Conservation (phyloP, 2,329 filamentous ascomycete species). For the Fusarium sp. region DNA sequence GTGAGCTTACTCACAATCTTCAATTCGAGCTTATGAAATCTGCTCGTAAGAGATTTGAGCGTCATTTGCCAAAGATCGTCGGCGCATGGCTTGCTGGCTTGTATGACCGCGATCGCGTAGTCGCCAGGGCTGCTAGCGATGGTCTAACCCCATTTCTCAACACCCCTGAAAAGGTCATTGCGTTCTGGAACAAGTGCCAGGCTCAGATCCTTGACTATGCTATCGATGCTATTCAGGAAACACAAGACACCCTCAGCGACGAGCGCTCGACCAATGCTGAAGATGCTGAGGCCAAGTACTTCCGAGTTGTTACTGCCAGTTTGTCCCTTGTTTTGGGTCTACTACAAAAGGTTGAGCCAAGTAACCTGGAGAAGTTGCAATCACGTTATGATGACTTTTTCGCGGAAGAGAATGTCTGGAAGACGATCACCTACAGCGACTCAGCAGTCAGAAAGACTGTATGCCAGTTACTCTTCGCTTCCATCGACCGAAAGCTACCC, state of each 20-base stretch:
- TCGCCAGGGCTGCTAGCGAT: slow-evolving; percentile 79
- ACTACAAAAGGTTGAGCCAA: slow-evolving; percentile 58
- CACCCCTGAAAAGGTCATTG: slow-evolving; percentile 79
- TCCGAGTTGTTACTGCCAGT: slow-evolving; percentile 72
- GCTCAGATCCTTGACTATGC: slow-evolving; percentile 84
- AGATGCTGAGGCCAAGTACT: slow-evolving; percentile 87
- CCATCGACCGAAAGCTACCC: slow-evolving; percentile 61
- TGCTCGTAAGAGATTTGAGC: slow-evolving; percentile 84
- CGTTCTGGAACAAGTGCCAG: slow-evolving; percentile 86
- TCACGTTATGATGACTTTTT: slow-evolving; percentile 75
- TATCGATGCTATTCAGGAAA: slow-evolving; percentile 82
- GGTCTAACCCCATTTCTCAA: slow-evolving; percentile 80
- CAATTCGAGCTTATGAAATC: slow-evolving; percentile 72
- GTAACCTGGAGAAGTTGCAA: slow-evolving; percentile 69
- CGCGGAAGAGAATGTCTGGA: slow-evolving; percentile 73
- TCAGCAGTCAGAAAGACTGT: slow-evolving; percentile 61
- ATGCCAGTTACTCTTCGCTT: slow-evolving; percentile 62
- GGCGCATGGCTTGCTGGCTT: slow-evolving; percentile 92
- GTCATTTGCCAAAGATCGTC: slow-evolving; percentile 78
- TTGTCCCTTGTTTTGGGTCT: slow-evolving; percentile 67
- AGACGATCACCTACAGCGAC: slow-evolving; percentile 72
- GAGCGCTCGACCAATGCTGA: slow-evolving; percentile 85
- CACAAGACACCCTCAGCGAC: slow-evolving; percentile 84
- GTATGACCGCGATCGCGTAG: slow-evolving; percentile 85
- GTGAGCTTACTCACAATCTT: slow-evolving; percentile 83